These are phyloP conservation scores for Linderina pennispora DNA, from an alignment of 192 early-diverging fungal species.

Conservation along the genomic window DNA sequence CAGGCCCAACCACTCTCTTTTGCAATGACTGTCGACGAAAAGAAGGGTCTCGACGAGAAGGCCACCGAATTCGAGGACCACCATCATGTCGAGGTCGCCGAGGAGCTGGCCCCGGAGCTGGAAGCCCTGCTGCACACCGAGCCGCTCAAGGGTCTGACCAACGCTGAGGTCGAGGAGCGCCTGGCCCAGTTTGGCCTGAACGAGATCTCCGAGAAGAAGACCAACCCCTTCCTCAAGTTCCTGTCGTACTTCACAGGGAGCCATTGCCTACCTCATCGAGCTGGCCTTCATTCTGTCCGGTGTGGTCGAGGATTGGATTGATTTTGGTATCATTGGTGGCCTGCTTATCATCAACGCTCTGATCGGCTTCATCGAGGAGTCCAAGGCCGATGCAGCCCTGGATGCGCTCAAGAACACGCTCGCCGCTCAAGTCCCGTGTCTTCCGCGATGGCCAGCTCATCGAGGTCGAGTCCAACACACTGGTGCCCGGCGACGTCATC, in stretches of 20 bases:
- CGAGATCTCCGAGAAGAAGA: constrained; percentile 77
- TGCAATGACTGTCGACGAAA: constrained; percentile 14
- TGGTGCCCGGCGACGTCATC: constrained; percentile 92
- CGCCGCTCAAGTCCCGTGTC: constrained; percentile 73
- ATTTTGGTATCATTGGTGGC: constrained; percentile 79
- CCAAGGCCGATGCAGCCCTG: constrained; percentile 87
- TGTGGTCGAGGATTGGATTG: constrained; percentile 69
- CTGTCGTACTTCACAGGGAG: constrained; percentile 82
- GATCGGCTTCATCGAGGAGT: constrained; percentile 92
- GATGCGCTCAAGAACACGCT: constrained; percentile 93
- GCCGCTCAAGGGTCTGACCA: constrained; percentile 67
- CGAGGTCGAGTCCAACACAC: constrained; percentile 64
- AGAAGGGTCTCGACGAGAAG: constrained; percentile 37
- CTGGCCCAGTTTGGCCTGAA: constrained; percentile 71
- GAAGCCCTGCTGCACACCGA: constrained; percentile 80
- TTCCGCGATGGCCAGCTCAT: constrained; percentile 73
- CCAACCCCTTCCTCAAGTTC: constrained; percentile 81
- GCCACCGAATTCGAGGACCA: constrained; percentile 62
- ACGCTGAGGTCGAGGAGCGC: constrained; percentile 69
- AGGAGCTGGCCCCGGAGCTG: constrained; percentile 77
- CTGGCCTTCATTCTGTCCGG: constrained; percentile 77
- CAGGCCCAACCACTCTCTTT: no score
- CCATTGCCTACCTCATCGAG: constrained; percentile 88
- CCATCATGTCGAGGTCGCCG: constrained; percentile 64
- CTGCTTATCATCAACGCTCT: constrained; percentile 80